These are phyloP conservation scores for Venturia pyrina DNA, from an alignment of 2,329 filamentous ascomycete species.

Conservation along the genomic window DNA sequence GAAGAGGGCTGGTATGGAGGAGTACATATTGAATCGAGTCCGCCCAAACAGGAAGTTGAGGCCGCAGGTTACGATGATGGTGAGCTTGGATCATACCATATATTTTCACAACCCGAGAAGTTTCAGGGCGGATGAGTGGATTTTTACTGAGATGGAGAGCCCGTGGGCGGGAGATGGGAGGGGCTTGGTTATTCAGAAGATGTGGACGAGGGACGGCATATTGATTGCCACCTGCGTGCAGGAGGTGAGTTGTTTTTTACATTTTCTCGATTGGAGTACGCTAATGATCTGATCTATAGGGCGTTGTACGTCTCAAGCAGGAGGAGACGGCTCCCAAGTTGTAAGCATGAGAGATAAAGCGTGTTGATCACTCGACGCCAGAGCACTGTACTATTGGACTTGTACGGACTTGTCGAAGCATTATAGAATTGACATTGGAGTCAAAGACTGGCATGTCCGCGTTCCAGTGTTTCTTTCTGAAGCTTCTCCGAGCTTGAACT, in stretches of 20 bases:
- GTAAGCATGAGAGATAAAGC: background rate
- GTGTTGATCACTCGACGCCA: background rate
- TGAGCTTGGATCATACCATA: conserved; percentile 63
- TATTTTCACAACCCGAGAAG: conserved; percentile 43
- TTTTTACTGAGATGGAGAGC: conserved; percentile 69
- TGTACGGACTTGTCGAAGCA: background rate
- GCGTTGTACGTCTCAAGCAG: conserved; percentile 12
- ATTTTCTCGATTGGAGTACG: no score
- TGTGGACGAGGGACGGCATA: conserved; percentile 60
- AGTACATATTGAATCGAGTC: background rate
- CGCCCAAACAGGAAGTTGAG: conserved; percentile 19
- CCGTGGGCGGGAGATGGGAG: conserved; percentile 72
- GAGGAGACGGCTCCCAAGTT: background rate
- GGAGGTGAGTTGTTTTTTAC: conserved; percentile 37
- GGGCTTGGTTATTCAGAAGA: conserved; percentile 65
- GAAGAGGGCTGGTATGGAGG: conserved; percentile 1
- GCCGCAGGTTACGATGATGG: conserved; percentile 71
- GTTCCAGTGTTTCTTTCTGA: no score
- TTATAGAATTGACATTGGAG: no score
- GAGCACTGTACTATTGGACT: background rate
- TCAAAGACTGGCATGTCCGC: no score
- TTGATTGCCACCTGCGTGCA: conserved; percentile 72
- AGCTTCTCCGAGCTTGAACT: no score
- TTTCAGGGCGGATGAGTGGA: conserved; percentile 55
- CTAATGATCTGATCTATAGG: conserved; percentile 5